Evolutionary conservation across 805 yeast species (phyloP), one percentile per base, ranked within the genome.

Genomic region (Kuraishia cidri): DNA sequence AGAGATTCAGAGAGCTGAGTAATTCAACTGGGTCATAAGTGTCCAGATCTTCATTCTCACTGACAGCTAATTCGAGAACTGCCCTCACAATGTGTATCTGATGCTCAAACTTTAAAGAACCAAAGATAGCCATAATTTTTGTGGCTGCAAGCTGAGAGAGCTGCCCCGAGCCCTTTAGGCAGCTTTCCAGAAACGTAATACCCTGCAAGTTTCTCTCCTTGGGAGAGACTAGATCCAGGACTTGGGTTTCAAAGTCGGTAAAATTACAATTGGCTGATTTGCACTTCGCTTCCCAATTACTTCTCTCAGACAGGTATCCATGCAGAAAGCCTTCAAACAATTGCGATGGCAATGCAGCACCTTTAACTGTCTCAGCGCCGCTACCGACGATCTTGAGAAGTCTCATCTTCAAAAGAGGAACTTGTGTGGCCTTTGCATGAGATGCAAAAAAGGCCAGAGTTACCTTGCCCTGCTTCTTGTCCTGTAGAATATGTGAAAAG

Each of bases 371-470:
- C 37, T 47, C 51, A 21, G 58, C 54, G 20, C 58, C 60, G 5
- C 59, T 57, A 13, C 63, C 57, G n/a, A 79, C 51, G 24, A 66
- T 43, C n/a, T 54, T 46, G 37, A 79, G 48, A 3, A 79, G 57
- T 19, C 62, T 57, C 27, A 61, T 53, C 47, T 86, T 82, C 15
- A 84, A 62, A 14, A 56, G 65, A 15, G 82, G 79, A 16, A 76
- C 41, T 6, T 72, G 55, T 16, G 67, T 58, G 6, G 58, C 43
- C 24, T 61, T 50, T 46, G 84, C 81, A 52, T 86, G 92, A 35
- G 79, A 75, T 13, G 80, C 72, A 45, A 85, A 64, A 42, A 78
- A 82, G 0, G 87, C 70, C 34, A 78, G 52, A 29, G 70, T 62
- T 5, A 79, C 57, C 36, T 71, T 68, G 11, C 79, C 79, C 27